Evolutionary conservation across 106 monocot species (phyloP).

Genomic region (Iris macrosiphon): DNA sequence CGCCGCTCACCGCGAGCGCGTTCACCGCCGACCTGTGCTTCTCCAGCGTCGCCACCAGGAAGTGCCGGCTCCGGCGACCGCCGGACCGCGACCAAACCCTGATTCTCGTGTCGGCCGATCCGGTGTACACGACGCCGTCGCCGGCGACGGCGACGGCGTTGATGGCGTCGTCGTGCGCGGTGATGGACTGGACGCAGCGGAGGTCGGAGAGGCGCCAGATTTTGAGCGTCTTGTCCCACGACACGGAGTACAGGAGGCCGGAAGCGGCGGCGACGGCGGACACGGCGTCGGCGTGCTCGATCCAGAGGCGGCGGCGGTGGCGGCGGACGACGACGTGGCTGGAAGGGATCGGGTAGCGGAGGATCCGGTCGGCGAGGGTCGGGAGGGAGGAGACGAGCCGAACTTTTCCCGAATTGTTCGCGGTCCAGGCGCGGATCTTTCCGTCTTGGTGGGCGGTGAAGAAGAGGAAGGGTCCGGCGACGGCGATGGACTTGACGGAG

Average conservation of each 20-base stretch:
- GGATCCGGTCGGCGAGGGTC: constrained; percentile 51
- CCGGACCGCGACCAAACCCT: constrained; percentile 30
- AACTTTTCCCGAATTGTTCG: constrained; percentile 4
- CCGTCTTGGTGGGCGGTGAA: constrained; percentile 83
- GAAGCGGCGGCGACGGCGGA: constrained; percentile 22
- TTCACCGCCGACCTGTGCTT: constrained; percentile 49
- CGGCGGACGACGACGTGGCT: constrained; percentile 59
- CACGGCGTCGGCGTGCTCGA: constrained; percentile 72
- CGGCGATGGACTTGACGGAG: constrained; percentile 43
- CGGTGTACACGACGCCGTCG: constrained; percentile 72
- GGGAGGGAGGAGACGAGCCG: constrained; percentile 47
- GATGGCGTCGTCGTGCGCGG: constrained; percentile 78
- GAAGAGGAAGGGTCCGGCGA: constrained; percentile 10
- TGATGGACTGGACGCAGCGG: constrained; percentile 48
- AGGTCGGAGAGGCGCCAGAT: constrained; percentile 40
- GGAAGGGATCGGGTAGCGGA: constrained; percentile 44
- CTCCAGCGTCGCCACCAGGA: constrained; percentile 30
- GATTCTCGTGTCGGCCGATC: constrained; percentile 58
- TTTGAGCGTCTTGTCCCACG: constrained; percentile 87
- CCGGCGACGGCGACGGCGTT: constrained; percentile 54
- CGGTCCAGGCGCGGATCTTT: constrained; percentile 52
- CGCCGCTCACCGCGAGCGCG: constrained; percentile 46
- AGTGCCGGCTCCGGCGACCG: constrained; percentile 6
- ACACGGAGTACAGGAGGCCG: constrained; percentile 60
- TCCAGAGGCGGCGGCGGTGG: constrained; percentile 52